Percentiles rank a stretch among this genome's conserved stretches.
phyloP scores from a whole-genome alignment of 2,329 filamentous ascomycete species.

The Amylocarpus encephaloides region DNA sequence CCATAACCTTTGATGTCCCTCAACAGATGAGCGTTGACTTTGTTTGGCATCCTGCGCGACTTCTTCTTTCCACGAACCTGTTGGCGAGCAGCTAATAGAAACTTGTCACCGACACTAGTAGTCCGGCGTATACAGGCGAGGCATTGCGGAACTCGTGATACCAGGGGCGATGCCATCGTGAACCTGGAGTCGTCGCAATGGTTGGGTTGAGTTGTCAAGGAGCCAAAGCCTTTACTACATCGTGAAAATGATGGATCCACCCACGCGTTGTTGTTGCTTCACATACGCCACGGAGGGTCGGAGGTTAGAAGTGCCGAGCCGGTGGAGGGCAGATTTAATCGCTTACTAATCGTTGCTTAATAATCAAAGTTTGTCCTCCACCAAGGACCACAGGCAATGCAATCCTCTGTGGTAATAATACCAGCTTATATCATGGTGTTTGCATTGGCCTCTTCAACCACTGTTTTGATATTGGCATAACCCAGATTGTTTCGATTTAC shows the following conservation, averaged over 20 bases:
- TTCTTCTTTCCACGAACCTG: conserved; percentile 39
- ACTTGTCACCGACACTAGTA: conserved; percentile 18
- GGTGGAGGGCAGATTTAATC: neutral
- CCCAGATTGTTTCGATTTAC: too few relatives aligned
- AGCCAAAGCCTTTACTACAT: neutral
- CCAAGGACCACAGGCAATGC: too few relatives aligned
- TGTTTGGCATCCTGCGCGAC: conserved; percentile 33
- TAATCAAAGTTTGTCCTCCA: too few relatives aligned
- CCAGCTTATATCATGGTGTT: too few relatives aligned
- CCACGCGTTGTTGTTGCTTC: neutral
- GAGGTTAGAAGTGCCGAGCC: neutral
- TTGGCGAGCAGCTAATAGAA: conserved; percentile 25
- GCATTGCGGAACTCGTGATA: conserved; percentile 26
- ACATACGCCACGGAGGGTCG: conserved; percentile 1
- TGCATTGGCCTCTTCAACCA: too few relatives aligned
- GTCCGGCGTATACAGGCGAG: conserved; percentile 27
- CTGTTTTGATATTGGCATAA: too few relatives aligned
- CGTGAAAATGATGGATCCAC: conserved; percentile 1
- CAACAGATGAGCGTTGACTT: conserved; percentile 44
- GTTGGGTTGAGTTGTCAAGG: conserved; percentile 1
- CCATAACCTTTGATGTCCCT: conserved; percentile 48
- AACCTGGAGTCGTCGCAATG: neutral
- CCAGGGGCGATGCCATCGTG: conserved; percentile 27
- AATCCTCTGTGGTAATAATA: too few relatives aligned
- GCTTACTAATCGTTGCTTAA: neutral